Conservation (phyloP, 306 rosid species). For the Macrotyloma uniflorum region DNA sequence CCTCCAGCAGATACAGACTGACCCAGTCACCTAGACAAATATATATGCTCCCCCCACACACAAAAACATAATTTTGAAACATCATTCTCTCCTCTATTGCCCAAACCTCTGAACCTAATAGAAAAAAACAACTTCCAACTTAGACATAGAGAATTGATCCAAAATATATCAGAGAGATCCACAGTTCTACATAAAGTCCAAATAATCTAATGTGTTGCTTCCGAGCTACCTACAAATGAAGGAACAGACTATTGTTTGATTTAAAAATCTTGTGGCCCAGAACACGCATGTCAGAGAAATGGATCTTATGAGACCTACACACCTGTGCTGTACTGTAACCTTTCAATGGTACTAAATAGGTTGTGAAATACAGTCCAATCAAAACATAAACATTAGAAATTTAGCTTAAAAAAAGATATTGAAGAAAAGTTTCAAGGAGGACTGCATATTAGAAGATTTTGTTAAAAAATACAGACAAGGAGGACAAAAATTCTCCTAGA, state of each 20-base stretch:
- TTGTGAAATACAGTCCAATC: conserved; percentile 6
- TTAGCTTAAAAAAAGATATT: neutral
- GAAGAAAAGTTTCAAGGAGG: neutral
- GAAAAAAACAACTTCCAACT: neutral
- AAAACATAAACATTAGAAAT: neutral
- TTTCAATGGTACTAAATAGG: conserved; percentile 1
- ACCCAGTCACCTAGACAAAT: neutral
- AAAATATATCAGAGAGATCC: neutral
- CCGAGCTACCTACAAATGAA: neutral
- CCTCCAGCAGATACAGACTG: neutral
- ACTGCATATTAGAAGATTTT: conserved; percentile 2
- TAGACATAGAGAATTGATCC: neutral
- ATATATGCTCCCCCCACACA: neutral
- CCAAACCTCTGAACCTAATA: neutral
- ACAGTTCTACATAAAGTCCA: neutral
- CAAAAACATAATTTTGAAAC: neutral
- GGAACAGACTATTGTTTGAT: neutral
- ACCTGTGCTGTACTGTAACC: neutral
- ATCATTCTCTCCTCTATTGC: neutral
- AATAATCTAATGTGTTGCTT: neutral
- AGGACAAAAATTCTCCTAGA: conserved; percentile 17
- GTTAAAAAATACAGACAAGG: conserved; percentile 10
- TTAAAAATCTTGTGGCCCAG: neutral
- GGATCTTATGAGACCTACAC: conserved; percentile 3
- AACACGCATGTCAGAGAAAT: neutral